Evolutionary conservation across 1,284 basidiomycete genomes (phyloP).

Genomic region (Athelia sp.): DNA sequence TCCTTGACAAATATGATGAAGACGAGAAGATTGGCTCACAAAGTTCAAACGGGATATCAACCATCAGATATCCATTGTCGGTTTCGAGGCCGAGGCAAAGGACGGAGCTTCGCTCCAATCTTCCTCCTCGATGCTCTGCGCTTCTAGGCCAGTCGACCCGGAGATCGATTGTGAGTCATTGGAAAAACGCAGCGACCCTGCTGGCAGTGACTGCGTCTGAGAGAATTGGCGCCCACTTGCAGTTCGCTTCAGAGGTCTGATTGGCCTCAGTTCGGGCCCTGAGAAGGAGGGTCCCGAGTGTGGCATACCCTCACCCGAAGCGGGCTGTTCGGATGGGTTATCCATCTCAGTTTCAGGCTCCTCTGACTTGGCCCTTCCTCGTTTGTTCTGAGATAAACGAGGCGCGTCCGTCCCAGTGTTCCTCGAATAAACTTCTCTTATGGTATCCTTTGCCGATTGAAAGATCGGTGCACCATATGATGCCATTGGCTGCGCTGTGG

Average conservation of each 20-base stretch:
- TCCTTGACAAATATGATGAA: not conserved
- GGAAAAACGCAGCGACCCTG: not conserved
- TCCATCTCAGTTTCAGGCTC: not conserved
- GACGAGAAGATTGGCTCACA: not conserved
- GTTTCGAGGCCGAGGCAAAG: slow-evolving; percentile 2
- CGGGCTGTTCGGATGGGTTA: not conserved
- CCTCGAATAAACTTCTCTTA: not conserved
- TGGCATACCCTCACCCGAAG: not conserved
- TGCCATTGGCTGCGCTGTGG: slow-evolving; percentile 5
- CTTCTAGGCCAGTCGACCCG: not conserved
- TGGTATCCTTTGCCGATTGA: slow-evolving; percentile 32
- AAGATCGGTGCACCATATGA: slow-evolving; percentile 25
- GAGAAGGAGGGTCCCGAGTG: not conserved
- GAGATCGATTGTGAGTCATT: not conserved
- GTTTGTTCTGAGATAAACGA: not conserved
- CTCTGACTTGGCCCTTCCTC: not conserved
- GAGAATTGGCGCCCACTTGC: not conserved
- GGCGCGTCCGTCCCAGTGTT: not conserved
- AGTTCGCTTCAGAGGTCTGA: not conserved
- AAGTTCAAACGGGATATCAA: not conserved
- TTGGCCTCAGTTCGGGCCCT: not conserved
- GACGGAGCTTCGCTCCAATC: slow-evolving; percentile 14
- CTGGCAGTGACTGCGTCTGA: not conserved
- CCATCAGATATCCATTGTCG: slow-evolving; percentile 1
- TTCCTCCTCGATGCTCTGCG: slow-evolving; percentile 10